These are phyloP conservation scores for Vicia villosa DNA, from an alignment of 306 rosid genomes.

Conservation along the genomic window DNA sequence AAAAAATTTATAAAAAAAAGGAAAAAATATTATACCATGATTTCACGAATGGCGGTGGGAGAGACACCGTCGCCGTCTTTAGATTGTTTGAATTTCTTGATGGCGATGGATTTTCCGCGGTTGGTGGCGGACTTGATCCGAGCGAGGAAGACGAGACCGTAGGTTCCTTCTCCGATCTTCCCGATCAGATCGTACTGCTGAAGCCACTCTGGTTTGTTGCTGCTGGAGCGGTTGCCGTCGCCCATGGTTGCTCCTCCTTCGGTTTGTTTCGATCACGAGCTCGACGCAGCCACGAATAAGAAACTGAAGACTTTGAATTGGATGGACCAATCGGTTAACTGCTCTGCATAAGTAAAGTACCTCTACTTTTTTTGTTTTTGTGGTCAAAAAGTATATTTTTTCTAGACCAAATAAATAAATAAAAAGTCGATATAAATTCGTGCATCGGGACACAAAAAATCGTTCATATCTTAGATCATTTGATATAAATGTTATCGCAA, in stretches of 20 bases:
- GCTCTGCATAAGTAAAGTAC: not conserved
- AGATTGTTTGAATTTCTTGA: constrained; percentile 93
- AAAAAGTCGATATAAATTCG: no score
- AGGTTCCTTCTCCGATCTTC: constrained; percentile 94
- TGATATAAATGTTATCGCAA: no score
- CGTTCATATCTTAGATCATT: no score
- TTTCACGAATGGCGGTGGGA: constrained; percentile 98
- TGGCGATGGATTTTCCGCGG: constrained; percentile 94
- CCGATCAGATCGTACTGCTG: constrained; percentile 94
- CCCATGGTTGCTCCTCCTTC: constrained; percentile 54
- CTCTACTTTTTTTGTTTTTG: no score
- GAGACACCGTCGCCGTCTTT: constrained; percentile 96
- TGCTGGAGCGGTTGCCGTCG: constrained; percentile 54
- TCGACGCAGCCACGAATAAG: not conserved
- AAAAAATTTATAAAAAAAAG: not conserved
- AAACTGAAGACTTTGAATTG: constrained; percentile 28
- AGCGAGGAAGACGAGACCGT: constrained; percentile 92
- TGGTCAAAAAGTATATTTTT: no score
- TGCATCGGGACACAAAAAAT: no score
- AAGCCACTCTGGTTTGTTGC: constrained; percentile 95
- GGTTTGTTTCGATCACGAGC: constrained; percentile 21
- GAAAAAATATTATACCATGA: constrained; percentile 53
- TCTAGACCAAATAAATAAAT: no score
- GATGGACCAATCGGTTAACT: not conserved
- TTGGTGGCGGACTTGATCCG: constrained; percentile 59